These are phyloP conservation scores for Colletotrichum caudatum DNA, from an alignment of 2,329 filamentous ascomycete genomes.

Conservation along the genomic window DNA sequence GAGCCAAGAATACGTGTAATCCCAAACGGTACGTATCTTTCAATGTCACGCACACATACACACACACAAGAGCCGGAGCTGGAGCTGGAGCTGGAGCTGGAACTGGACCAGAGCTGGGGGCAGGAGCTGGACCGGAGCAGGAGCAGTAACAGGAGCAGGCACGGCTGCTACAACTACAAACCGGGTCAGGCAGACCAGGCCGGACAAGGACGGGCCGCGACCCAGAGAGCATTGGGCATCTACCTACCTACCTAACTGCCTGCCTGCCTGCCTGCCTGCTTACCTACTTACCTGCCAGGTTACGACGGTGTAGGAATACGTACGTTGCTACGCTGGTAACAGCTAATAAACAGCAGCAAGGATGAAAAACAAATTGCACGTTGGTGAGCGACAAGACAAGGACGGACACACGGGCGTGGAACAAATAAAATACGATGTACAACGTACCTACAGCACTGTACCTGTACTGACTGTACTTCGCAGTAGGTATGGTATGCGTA, in stretches of 20 bases:
- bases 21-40: constrained; percentile 2
- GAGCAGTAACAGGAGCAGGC: not conserved
- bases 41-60: not conserved
- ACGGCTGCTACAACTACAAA: not conserved
- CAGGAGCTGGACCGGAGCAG: not conserved
- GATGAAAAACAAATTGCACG: not conserved
- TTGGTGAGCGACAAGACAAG: not conserved
- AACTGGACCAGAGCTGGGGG: not conserved
- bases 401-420: not conserved
- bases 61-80: not conserved
- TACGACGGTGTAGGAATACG: no score
- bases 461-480: no score
- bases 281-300: no score
- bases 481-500: no score
- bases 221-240: no score
- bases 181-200: not conserved
- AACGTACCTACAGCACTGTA: no score
- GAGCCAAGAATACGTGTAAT: not conserved
- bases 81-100: not conserved
- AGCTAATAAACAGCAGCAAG: no score
- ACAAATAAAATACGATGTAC: not conserved
- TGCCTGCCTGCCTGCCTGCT: no score
- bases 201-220: not conserved
- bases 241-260: no score
- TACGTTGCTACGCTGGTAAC: no score